phyloP scores from a whole-genome alignment of 805 yeast genomes.

The Candida jianshihensis region DNA sequence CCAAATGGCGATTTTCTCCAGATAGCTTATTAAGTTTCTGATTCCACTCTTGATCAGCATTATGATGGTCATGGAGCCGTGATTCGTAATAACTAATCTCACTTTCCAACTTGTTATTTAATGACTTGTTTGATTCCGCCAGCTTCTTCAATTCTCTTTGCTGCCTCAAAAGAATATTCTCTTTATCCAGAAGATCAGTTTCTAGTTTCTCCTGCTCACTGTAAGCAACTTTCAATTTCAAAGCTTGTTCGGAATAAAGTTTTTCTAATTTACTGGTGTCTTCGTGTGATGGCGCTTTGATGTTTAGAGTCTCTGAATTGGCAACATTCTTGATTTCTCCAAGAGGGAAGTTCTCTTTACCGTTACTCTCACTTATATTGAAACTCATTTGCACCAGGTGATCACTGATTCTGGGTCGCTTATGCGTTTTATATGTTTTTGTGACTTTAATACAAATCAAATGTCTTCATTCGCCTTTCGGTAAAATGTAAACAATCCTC shows the following conservation, averaged over 20 bases:
- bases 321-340: not conserved
- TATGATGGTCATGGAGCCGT: slow-evolving; percentile 9
- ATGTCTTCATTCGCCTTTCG: too few species aligned
- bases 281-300: slow-evolving; percentile 1
- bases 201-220: slow-evolving; percentile 31
- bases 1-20: not conserved
- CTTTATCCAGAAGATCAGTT: slow-evolving; percentile 24
- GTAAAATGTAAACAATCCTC: too few species aligned
- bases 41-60: slow-evolving; percentile 11
- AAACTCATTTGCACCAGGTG: too few species aligned
- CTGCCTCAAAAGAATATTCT: slow-evolving; percentile 12
- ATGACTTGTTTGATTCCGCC: slow-evolving; percentile 7
- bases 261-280: slow-evolving; percentile 10
- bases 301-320: not conserved
- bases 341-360: not conserved
- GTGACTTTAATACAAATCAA: too few species aligned
- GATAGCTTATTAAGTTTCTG: slow-evolving; percentile 1
- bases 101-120: slow-evolving; percentile 9
- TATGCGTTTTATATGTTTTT: too few species aligned
- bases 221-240: slow-evolving; percentile 23
- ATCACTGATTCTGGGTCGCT: too few species aligned
- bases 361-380: not conserved
- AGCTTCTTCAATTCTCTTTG: slow-evolving; percentile 6
- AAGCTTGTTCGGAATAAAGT: slow-evolving; percentile 15
- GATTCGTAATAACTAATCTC: slow-evolving; percentile 14